Percentiles rank a stretch among this genome's conserved stretches.
These are phyloP conservation scores for Alternaria ventricosa DNA, from an alignment of 2,329 filamentous ascomycete genomes.

Conservation along the genomic window DNA sequence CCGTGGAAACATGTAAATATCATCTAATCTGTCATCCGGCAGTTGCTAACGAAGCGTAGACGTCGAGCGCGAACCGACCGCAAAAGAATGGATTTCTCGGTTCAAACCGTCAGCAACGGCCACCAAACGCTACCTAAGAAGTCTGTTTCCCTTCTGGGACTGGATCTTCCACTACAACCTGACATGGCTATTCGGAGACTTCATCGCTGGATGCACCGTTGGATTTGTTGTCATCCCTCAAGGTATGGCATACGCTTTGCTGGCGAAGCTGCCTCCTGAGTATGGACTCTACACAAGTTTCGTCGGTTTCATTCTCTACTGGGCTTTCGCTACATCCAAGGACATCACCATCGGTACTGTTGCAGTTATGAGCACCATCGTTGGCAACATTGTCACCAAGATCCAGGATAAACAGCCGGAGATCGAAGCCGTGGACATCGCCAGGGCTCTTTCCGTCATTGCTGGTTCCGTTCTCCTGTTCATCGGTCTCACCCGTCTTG, in stretches of 20 bases:
- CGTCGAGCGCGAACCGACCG: slow-evolving; percentile 80
- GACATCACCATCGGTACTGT: slow-evolving; percentile 99
- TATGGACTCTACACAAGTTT: slow-evolving; percentile 95
- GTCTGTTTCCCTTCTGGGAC: slow-evolving; percentile 83
- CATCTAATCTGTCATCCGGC: not conserved
- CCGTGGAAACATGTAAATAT: slow-evolving; percentile 54
- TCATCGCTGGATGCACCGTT: slow-evolving; percentile 81
- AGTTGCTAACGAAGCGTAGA: slow-evolving; percentile 66
- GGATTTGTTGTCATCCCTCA: slow-evolving; percentile 90
- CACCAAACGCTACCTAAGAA: slow-evolving; percentile 66
- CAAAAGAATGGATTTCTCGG: slow-evolving; percentile 72
- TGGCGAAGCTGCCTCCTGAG: slow-evolving; percentile 80
- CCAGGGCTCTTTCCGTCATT: slow-evolving; percentile 80
- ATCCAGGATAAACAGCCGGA: slow-evolving; percentile 59
- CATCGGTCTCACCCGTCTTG: slow-evolving; percentile 79
- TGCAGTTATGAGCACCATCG: slow-evolving; percentile 91
- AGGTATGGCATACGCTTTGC: slow-evolving; percentile 90
- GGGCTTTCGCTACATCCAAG: slow-evolving; percentile 98
- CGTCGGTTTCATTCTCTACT: slow-evolving; percentile 93
- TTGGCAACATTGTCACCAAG: slow-evolving; percentile 78
- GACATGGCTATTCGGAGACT: slow-evolving; percentile 86
- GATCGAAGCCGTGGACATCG: slow-evolving; percentile 62
- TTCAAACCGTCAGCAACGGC: slow-evolving; percentile 65
- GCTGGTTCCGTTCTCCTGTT: slow-evolving; percentile 78
- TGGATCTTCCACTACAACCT: slow-evolving; percentile 92